phyloP scores from a whole-genome alignment of 2,329 filamentous ascomycete species.

The Clarireedia homoeocarpa region DNA sequence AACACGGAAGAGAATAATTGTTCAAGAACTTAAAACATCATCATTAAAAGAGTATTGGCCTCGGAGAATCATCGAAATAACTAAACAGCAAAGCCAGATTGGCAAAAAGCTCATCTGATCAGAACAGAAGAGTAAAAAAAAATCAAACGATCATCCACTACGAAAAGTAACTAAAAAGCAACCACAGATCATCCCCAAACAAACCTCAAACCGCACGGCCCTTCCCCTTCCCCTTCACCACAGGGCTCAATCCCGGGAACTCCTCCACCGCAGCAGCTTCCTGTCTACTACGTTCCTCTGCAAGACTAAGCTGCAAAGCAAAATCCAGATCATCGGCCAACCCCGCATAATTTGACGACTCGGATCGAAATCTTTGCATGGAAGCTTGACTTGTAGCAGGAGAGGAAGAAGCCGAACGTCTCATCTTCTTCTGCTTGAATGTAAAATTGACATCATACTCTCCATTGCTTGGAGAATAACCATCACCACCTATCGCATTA shows the following conservation, averaged over 20 bases:
- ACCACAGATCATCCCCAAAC: no score
- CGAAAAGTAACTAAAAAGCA: no score
- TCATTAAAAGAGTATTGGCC: no score
- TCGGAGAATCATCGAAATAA: no score
- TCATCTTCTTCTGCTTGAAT: slow-evolving; percentile 39
- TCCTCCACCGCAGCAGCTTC: background rate
- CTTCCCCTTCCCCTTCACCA: slow-evolving; percentile 1
- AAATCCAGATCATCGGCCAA: slow-evolving; percentile 48
- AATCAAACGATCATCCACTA: no score
- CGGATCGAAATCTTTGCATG: slow-evolving; percentile 10
- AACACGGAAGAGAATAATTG: no score
- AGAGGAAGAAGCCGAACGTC: slow-evolving; percentile 32
- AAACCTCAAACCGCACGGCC: background rate
- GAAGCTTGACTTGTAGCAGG: slow-evolving; percentile 29
- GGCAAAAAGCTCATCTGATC: no score
- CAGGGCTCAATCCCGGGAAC: background rate
- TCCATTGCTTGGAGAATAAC: slow-evolving; percentile 38
- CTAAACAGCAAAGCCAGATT: no score
- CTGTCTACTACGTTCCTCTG: slow-evolving; percentile 39
- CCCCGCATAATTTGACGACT: background rate
- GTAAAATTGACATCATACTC: slow-evolving; percentile 46
- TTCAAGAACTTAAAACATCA: no score
- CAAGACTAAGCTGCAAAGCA: slow-evolving; percentile 52
- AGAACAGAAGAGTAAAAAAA: no score
- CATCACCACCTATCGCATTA: slow-evolving; percentile 35